Evolutionary conservation across 2,329 filamentous ascomycete genomes (phyloP), one percentile per base, ranked within the genome.

Genomic region (Microcyclosporella mali): DNA sequence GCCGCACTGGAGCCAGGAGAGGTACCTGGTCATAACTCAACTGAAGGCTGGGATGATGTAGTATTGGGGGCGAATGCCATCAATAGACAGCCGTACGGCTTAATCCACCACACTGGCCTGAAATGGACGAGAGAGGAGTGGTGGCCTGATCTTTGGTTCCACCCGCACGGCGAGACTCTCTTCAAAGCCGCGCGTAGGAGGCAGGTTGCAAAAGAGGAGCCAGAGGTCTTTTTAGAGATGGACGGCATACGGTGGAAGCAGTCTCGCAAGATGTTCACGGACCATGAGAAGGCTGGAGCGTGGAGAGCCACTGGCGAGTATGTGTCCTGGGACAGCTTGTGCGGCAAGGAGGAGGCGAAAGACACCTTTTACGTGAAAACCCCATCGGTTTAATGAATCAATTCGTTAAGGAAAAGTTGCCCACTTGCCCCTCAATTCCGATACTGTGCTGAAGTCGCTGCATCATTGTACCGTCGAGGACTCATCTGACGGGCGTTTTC

Each of bases 141-240:
- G 54, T 56, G 54, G 54, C 50, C 50, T 4, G 25, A 41, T 6
- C 53, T 56, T 49, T 56, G 54, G 54, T 56, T 52, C 40, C 49
- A 53, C 16, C 52, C 52, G 3, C 46, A 48, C 14, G 34, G 45
- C 7, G 45, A 49, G 17, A 17, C 33, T 14, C 39, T 56, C 0
- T 30, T 53, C 7, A 46, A 48, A 19, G 50, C 45, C 6, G 42
- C 45, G 10, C 50, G 47, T 21, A 21, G 30, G 10, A 47, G 40
- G 33, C 29, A 39, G 16, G 45, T 36, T 2, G 39, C 37, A n/a
- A 43, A 40, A 9, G 38, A 49, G 10, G 39, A 33, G 2, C 36
- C 41, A 3, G 21, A 33, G 16, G 29, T 29, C 8, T 42, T 50
- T 21, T 28, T 44, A 2, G 39, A 41, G 8, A 43, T 42, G 1